These are phyloP conservation scores for Pluteus cervinus DNA, from an alignment of 768 basidiomycete genomes.

Conservation along the genomic window DNA sequence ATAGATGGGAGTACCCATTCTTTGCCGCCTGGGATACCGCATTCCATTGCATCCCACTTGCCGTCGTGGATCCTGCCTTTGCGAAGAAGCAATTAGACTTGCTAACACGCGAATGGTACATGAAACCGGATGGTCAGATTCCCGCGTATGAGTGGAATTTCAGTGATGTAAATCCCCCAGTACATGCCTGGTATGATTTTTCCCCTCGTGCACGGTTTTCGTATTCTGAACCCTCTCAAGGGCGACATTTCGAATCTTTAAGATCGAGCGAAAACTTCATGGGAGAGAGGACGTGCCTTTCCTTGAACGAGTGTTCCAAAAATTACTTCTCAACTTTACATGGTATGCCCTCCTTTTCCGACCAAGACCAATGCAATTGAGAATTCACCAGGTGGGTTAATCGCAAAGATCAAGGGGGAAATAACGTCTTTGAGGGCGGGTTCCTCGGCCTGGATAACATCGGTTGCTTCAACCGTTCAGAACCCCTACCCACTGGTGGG, in stretches of 20 bases:
- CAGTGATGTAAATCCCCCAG: constrained; percentile 96
- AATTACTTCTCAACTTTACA: constrained; percentile 93
- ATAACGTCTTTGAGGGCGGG: constrained; percentile 97
- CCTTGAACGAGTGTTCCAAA: constrained; percentile 98
- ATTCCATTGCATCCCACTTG: constrained; percentile 98
- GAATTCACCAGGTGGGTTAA: constrained; percentile 81
- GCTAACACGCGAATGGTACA: constrained; percentile 98
- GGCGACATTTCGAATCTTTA: constrained; percentile 98
- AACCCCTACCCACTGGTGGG: constrained; percentile 93
- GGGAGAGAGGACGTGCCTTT: constrained; percentile 88
- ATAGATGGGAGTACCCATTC: constrained; percentile 97
- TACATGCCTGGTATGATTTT: constrained; percentile 81
- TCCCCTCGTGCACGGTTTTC: background rate
- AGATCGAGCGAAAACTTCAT: constrained; percentile 94
- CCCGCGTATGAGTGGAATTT: constrained; percentile 99
- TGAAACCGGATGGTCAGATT: constrained; percentile 98
- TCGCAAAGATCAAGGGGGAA: constrained; percentile 90
- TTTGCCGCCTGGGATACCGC: constrained; percentile 98
- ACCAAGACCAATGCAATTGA: background rate
- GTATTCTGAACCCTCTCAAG: constrained; percentile 26
- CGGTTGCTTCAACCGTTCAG: constrained; percentile 95
- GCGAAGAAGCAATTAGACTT: constrained; percentile 98
- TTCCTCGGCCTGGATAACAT: constrained; percentile 99
- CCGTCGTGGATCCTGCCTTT: constrained; percentile 90
- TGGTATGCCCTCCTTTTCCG: constrained; percentile 45